Conservation (phyloP, 257 asterid genomes). For the Perilla frutescens region DNA sequence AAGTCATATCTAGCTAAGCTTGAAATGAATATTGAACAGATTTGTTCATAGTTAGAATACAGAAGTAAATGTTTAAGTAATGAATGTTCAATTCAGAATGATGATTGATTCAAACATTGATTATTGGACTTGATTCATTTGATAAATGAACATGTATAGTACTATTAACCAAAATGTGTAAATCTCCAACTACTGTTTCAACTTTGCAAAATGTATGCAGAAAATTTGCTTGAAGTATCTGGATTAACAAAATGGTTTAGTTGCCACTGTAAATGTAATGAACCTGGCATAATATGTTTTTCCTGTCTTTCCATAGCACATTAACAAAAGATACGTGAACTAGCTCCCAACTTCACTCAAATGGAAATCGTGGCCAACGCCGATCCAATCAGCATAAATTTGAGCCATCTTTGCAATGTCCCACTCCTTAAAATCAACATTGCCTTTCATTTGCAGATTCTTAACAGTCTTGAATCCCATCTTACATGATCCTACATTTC, state of each 20-base stretch:
- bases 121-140: background rate
- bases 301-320: conserved; percentile 13
- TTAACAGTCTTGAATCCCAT: conserved; percentile 25
- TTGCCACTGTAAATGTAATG: no score
- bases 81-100: background rate
- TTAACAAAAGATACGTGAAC: background rate
- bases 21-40: background rate
- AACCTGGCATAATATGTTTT: background rate
- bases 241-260: no score
- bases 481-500: conserved; percentile 23
- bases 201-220: conserved; percentile 8
- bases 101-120: conserved; percentile 5
- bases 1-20: conserved; percentile 1
- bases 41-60: background rate
- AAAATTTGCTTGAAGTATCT: no score
- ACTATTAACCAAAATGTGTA: background rate
- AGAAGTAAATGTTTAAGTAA: background rate
- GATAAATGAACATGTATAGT: background rate
- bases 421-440: conserved; percentile 36
- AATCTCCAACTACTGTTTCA: background rate
- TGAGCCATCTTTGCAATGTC: conserved; percentile 39
- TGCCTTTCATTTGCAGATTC: conserved; percentile 32
- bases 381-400: conserved; percentile 67
- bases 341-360: conserved; percentile 22
- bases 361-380: conserved; percentile 4